These are phyloP conservation scores for Populus pruinosa DNA, from an alignment of 345 rosid genomes.

Conservation along the genomic window DNA sequence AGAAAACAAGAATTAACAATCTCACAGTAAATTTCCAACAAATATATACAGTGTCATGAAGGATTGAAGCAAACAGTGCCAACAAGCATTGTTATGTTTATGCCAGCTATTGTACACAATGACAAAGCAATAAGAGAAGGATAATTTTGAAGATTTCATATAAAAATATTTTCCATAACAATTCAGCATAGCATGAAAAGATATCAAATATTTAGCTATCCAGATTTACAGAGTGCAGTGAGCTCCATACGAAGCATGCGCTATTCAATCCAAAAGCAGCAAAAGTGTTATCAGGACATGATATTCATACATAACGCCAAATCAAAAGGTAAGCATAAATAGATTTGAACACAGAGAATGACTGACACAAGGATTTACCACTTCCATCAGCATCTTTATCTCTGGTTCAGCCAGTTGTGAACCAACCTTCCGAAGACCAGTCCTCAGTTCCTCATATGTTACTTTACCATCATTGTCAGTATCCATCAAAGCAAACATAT, in stretches of 20 bases:
- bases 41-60: neutral
- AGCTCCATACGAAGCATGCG: constrained; percentile 4
- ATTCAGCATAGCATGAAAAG: neutral
- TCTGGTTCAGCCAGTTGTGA: constrained; percentile 88
- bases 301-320: neutral
- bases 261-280: constrained; percentile 3
- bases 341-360: neutral
- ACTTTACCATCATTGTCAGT: constrained; percentile 82
- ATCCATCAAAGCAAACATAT: constrained; percentile 90
- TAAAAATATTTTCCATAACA: neutral
- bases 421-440: constrained; percentile 91
- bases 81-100: neutral
- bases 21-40: neutral
- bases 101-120: neutral
- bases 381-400: constrained; percentile 98
- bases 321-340: neutral
- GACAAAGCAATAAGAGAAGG: neutral
- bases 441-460: constrained; percentile 67
- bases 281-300: neutral
- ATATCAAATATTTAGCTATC: neutral
- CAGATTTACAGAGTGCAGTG: neutral
- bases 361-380: constrained; percentile 43
- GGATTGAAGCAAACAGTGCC: neutral
- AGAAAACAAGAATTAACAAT: neutral
- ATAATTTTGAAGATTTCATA: neutral